Evolutionary conservation across 106 monocot species (phyloP), one percentile per base, ranked within the genome.

Genomic region (Allium sativum): DNA sequence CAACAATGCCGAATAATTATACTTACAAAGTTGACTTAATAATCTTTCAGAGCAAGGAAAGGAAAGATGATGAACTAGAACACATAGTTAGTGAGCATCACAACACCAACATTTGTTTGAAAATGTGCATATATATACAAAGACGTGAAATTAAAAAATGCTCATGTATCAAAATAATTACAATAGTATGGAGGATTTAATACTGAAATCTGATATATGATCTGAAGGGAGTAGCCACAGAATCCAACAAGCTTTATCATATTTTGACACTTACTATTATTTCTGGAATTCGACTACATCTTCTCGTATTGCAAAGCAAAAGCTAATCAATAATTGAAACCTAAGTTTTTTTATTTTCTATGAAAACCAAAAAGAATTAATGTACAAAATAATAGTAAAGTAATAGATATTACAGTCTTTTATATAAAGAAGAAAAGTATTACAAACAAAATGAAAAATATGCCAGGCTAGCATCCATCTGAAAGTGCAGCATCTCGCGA

Each of bases 21-120:
- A 83, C 98, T 83, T 84, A 99, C 98, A 66, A 85, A 66, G 74
- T 78, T 85, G n/a, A 99, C 72, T 59, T 88, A 59, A 73, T 99
- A 99, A 59, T 99, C 85, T 74, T 78, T 85, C 21, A 83, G 72
- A 18, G 80, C 77, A 67, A 92, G 92, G 71, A 99, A 85, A 21
- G 98, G 98, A 57, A 92, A 80, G 53, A 99, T 82, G 63, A 99
- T 77, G 11, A 92, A 72, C 98, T 92, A 99, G 77, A 99, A 99
- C 45, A 99, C 88, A 57, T 70, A 85, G 72, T 99, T 92, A 10
- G 98, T 99, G 16, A 99, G 76, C 71, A 99, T 79, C 72, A 99
- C 92, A 56, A 92, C 98, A 61, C 98, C 98, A 70, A 92, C 98
- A 81, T 79, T 99, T 64, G 77, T 92, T 91, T 98, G 82, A 68